A percentile compares a stretch with the other conserved stretches of the same genome.
Conservation (phyloP, 75 land plant genomes). For the Picea glauca region DNA sequence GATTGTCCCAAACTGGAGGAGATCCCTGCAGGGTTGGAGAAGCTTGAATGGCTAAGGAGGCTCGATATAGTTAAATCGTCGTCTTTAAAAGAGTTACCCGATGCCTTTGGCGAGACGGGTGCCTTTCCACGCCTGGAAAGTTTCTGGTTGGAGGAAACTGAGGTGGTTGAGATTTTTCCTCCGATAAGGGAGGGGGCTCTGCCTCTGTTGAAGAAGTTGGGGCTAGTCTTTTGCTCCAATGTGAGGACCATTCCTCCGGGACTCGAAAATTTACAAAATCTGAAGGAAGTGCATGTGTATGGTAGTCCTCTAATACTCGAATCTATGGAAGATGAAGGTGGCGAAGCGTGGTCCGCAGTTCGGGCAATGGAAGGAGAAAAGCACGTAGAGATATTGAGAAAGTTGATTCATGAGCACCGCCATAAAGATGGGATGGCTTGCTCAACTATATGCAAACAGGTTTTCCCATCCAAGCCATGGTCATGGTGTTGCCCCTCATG, state of each 20-base stretch:
- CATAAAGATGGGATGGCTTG: no score
- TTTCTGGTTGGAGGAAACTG: not conserved
- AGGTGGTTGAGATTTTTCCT: not conserved
- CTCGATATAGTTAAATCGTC: not conserved
- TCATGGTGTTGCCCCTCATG: no score
- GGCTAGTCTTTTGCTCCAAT: not conserved
- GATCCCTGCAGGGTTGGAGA: not conserved
- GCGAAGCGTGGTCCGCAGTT: not conserved
- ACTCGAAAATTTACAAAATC: not conserved
- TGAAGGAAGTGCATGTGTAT: not conserved
- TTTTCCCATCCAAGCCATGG: no score
- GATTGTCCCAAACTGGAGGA: not conserved
- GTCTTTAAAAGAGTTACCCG: not conserved
- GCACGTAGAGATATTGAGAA: no score
- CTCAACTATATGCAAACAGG: no score
- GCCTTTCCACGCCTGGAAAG: not conserved
- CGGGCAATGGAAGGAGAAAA: no score
- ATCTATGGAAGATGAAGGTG: not conserved
- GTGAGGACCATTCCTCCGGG: not conserved
- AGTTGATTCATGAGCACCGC: no score
- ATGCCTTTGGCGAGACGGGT: not conserved
- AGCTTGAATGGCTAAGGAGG: not conserved
- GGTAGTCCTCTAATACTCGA: not conserved
- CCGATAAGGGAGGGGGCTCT: not conserved
- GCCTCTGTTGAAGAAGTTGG: not conserved